A percentile compares a stretch with the other conserved stretches of the same genome.
Conservation (phyloP, 306 rosid species). For the Begonia masoniana region DNA sequence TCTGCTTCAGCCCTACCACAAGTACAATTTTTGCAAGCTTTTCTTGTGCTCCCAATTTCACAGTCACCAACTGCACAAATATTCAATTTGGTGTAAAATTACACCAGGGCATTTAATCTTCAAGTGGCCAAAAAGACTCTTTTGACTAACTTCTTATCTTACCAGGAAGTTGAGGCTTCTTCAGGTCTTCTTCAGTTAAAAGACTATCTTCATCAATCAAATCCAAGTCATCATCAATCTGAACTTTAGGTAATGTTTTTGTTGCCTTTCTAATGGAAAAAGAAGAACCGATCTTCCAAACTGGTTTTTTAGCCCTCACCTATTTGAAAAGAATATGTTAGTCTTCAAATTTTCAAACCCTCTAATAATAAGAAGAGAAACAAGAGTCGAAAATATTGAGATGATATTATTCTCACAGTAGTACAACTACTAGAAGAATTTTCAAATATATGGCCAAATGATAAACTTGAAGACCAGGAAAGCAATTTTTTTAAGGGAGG, state of each 20-base stretch:
- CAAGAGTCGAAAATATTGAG: too few relatives aligned
- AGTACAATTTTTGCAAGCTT: slow-evolving; percentile 87
- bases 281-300: slow-evolving; percentile 75
- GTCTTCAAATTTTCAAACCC: too few relatives aligned
- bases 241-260: slow-evolving; percentile 44
- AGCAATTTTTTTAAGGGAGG: too few relatives aligned
- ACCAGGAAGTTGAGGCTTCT: slow-evolving; percentile 51
- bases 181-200: slow-evolving; percentile 74
- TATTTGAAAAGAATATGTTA: too few relatives aligned
- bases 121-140: too few relatives aligned
- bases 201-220: slow-evolving; percentile 89
- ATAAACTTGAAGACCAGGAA: too few relatives aligned
- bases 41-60: slow-evolving; percentile 72
- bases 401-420: too few relatives aligned
- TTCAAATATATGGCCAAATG: too few relatives aligned
- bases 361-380: too few relatives aligned
- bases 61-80: slow-evolving; percentile 55
- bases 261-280: slow-evolving; percentile 45
- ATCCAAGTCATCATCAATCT: slow-evolving; percentile 66
- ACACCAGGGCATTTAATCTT: too few relatives aligned
- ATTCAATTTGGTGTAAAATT: not conserved
- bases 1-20: slow-evolving; percentile 96
- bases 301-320: slow-evolving; percentile 15
- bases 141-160: not conserved
- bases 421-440: too few relatives aligned